A percentile compares a stretch with the other conserved stretches of the same genome.
Conservation (phyloP, 768 basidiomycete species). For the Zangia roseola region DNA sequence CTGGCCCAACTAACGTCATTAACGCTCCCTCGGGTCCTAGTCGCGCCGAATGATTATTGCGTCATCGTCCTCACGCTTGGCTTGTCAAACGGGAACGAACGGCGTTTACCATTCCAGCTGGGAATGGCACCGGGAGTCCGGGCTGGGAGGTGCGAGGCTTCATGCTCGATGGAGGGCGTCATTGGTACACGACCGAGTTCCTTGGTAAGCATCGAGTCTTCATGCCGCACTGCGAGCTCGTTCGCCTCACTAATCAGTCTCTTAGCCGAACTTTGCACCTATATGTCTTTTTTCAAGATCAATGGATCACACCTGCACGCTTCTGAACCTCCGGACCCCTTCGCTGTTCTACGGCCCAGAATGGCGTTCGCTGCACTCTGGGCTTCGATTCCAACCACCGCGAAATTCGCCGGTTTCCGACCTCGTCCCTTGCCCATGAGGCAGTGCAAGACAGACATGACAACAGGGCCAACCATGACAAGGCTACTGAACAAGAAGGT, state of each 20-base stretch:
- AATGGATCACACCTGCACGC: constrained; percentile 45
- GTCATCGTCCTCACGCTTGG: constrained; percentile 34
- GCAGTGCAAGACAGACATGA: too few species aligned
- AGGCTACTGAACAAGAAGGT: too few species aligned
- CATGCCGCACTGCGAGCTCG: background rate
- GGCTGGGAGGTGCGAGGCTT: constrained; percentile 47
- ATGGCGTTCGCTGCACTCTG: constrained; percentile 43
- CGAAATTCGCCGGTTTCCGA: constrained; percentile 32
- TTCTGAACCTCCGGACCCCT: constrained; percentile 44
- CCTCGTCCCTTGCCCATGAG: constrained; percentile 38
- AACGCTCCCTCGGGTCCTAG: constrained; percentile 20
- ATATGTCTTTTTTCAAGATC: constrained; percentile 46
- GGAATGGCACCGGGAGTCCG: constrained; percentile 37
- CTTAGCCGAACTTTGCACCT: constrained; percentile 42
- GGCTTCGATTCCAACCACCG: constrained; percentile 41
- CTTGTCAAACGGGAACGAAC: constrained; percentile 2
- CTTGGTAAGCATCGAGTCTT: constrained; percentile 29
- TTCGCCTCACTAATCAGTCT: background rate
- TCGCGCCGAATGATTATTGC: constrained; percentile 9
- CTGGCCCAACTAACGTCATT: constrained; percentile 33
- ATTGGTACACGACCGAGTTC: constrained; percentile 36
- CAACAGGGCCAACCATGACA: too few species aligned
- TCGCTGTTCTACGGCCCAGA: constrained; percentile 36
- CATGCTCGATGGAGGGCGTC: constrained; percentile 48
- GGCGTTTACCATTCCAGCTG: constrained; percentile 30